Conservation (phyloP, 1,284 basidiomycete species). For the Ustilago curta region DNA sequence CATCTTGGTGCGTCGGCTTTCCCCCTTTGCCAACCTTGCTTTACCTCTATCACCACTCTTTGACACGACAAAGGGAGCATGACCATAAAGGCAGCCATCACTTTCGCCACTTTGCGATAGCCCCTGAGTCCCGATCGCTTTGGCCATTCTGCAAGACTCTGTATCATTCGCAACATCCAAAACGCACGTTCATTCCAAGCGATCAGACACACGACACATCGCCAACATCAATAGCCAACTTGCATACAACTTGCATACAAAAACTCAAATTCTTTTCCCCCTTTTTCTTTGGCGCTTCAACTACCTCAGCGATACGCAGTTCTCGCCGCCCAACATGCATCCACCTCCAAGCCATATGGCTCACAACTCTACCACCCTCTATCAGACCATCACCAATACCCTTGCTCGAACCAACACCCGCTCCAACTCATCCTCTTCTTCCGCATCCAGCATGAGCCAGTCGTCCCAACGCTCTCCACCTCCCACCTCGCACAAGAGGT, state of each 20-base stretch:
- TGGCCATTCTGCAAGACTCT: background rate
- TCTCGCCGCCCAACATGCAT: slow-evolving; percentile 39
- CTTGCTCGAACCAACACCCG: slow-evolving; percentile 38
- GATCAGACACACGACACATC: background rate
- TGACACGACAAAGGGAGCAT: background rate
- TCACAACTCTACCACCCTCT: slow-evolving; percentile 49
- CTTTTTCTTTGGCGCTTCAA: background rate
- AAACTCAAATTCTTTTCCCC: background rate
- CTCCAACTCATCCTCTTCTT: slow-evolving; percentile 48
- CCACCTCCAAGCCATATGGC: slow-evolving; percentile 50
- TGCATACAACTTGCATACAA: too few species aligned
- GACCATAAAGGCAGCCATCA: background rate
- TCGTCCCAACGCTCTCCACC: slow-evolving; percentile 40
- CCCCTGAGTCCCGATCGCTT: background rate
- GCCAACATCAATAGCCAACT: background rate
- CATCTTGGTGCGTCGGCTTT: background rate
- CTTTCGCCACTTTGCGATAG: slow-evolving; percentile 1
- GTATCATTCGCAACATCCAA: background rate
- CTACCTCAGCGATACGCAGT: background rate
- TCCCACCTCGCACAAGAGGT: slow-evolving; percentile 31
- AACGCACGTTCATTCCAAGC: background rate
- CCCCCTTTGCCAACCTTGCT: background rate
- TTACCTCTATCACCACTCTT: background rate
- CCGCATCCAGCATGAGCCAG: slow-evolving; percentile 41
- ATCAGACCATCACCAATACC: slow-evolving; percentile 51